These are phyloP conservation scores for Hypseocharis bilobata DNA, from an alignment of 441 rosid species.

Conservation along the genomic window DNA sequence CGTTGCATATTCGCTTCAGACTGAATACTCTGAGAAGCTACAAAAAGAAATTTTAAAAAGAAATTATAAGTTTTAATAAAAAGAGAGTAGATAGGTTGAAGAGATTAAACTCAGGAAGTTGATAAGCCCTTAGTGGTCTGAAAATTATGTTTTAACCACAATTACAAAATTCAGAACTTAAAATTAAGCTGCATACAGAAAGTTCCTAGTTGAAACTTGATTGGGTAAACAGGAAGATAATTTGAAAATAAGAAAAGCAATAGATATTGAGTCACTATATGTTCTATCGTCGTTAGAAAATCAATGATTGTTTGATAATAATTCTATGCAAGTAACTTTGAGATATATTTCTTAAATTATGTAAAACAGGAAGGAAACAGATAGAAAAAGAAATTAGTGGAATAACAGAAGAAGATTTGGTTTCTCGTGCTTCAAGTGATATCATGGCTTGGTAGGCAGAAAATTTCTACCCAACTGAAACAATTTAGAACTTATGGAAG, in stretches of 20 bases:
- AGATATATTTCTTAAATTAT: too few relatives aligned
- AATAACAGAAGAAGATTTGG: too few relatives aligned
- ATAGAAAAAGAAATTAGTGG: too few relatives aligned
- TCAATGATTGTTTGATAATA: background rate
- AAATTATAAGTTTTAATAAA: background rate
- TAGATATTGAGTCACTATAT: too few relatives aligned
- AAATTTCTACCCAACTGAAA: too few relatives aligned
- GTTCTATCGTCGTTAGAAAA: too few relatives aligned
- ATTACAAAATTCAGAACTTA: background rate
- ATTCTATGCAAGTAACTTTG: background rate
- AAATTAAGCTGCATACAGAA: background rate
- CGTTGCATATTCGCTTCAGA: constrained; percentile 13
- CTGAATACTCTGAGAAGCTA: constrained; percentile 13
- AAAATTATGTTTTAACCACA: background rate
- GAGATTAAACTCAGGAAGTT: background rate
- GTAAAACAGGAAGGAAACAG: too few relatives aligned
- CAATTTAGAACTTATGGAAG: too few relatives aligned
- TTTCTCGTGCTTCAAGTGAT: too few relatives aligned
- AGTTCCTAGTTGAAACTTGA: background rate
- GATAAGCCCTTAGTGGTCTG: too few relatives aligned
- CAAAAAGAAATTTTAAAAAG: background rate
- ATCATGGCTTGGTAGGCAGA: too few relatives aligned
- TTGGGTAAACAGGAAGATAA: background rate
- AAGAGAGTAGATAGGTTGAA: background rate
- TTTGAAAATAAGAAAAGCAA: background rate